A percentile compares a stretch with the other conserved stretches of the same genome.
These are phyloP conservation scores for Plasmopara viticola DNA, from an alignment of 352 stramenopile species.

Conservation along the genomic window DNA sequence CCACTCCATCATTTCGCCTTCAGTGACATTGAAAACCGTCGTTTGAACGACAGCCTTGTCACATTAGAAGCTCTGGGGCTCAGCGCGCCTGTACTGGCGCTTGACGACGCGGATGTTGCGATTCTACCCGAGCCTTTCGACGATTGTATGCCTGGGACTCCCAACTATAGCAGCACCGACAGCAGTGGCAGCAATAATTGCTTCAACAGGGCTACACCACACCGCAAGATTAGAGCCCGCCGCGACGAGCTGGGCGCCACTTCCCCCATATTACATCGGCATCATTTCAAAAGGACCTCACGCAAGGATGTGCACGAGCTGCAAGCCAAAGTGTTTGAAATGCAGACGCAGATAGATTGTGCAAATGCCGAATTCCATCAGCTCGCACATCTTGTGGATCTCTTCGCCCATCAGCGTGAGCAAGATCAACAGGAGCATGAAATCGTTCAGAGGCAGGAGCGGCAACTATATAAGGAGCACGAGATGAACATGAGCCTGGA, in stretches of 20 bases:
- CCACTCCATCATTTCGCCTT: conserved; percentile 4
- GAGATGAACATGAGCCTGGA: conserved; percentile 21
- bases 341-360: conserved; percentile 25
- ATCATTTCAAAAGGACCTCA: conserved; percentile 24
- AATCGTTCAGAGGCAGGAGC: conserved; percentile 4
- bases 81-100: conserved; percentile 9
- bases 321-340: conserved; percentile 22
- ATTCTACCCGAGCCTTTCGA: conserved; percentile 9
- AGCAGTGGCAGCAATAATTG: not conserved
- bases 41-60: conserved; percentile 10
- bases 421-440: conserved; percentile 13
- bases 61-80: conserved; percentile 10
- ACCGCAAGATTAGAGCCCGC: conserved; percentile 2
- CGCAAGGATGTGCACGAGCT: conserved; percentile 29
- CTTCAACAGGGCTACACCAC: conserved; percentile 2
- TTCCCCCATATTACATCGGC: conserved; percentile 11
- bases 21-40: conserved; percentile 6
- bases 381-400: conserved; percentile 23
- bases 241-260: not conserved
- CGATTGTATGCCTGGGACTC: conserved; percentile 1
- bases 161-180: conserved; percentile 1
- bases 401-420: conserved; percentile 16
- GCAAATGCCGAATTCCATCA: conserved; percentile 24
- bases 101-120: conserved; percentile 6
- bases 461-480: conserved; percentile 10